Evolutionary conservation across 768 basidiomycete genomes (phyloP), one percentile per base, ranked within the genome.

Genomic region (Rhizopogon vesiculosus): DNA sequence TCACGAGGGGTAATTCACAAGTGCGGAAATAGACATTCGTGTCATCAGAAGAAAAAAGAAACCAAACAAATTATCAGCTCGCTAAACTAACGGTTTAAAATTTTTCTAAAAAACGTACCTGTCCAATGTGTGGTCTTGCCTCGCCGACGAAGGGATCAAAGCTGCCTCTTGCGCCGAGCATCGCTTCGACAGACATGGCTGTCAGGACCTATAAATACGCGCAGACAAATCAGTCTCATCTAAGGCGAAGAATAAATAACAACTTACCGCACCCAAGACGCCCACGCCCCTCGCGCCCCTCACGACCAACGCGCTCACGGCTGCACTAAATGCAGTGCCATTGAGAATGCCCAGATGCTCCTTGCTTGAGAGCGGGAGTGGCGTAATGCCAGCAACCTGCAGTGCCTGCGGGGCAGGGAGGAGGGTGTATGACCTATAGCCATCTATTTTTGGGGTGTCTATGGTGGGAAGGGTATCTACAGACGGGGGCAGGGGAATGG

Each of bases 271-370:
- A 12, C 87, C 76, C 18, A 89, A 75, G 22, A 89, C 69, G 8
- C 80, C 80, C 38, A 89, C 72, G 56, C 86, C 85, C 38, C 84
- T 80, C 16, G 89, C 84, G 46, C 90, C 88, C 60, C 84, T 80
- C 52, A 91, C 71, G 8, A 86, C 89, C 15, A 94, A 77, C 7
- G 86, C 77, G 4, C 83, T 87, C n/a, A 91, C 81, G 7, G 89
- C 84, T 0, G 91, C 84, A 35, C 87, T 89, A 70, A 92, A 92
- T 0, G 90, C 89, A 1, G 91, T 92, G 49, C 92, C 93, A 65
- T 94, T 94, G 42, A 91, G 71, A 51, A 91, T 82, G 12, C 89
- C 90, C 13, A 91, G 78, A 59, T 89, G 89, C 53, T 91, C 89
- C 68, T 91, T 91, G 15, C 84, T 85, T 3, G 76, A 80, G 16